Base-by-base conservation (phyloP, 83 land plant species). In the Diphasiastrum complanatum region DNA sequence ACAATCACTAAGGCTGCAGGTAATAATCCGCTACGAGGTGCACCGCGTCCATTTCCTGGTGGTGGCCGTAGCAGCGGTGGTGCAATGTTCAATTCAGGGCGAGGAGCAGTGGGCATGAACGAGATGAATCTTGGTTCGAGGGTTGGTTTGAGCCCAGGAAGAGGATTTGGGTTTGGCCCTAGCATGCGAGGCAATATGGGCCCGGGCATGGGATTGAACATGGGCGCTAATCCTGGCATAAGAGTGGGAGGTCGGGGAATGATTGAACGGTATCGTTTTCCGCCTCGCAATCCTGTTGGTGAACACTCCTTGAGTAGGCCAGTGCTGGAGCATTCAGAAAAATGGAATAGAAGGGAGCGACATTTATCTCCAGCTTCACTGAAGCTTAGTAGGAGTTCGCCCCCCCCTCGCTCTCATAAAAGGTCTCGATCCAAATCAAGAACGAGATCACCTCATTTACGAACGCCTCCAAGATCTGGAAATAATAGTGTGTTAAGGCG, bases 1-100 rank as follows among this genome's bases (percentile, higher is more conserved):
- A 54, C 58, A 22, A 54, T 54, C 58, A 54, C 58, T 14, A 54
- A 54, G n/a, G 34, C 58, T 25, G 58, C 33, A 23, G 33, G 12
- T 20, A n/a, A n/a, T n/a, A n/a, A n/a, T n/a, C 52, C 20, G 10
- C 16, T 14, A 23, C n/a, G 58, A 4, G 58, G 58, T n/a, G n/a
- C n/a, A n/a, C n/a, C n/a, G n/a, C 33, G 58, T 18, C 36, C 58
- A 8, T 54, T 54, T 30, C 58, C 58, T 4, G 52, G 20, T 5
- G 20, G 20, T 5, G 33, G 58, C 4, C 58, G 58, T 28, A 54
- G 14, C 14, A 14, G 43, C 14, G 43, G 43, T 8, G 43, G 12
- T 8, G 14, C 14, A 14, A 38, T 38, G 43, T 38, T 38, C 14
- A 38, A 38, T 14, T 8, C 14, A 14, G 43, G 43, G 8, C 8